Conservation (phyloP, 768 basidiomycete genomes). For the Termitomyces sp. region DNA sequence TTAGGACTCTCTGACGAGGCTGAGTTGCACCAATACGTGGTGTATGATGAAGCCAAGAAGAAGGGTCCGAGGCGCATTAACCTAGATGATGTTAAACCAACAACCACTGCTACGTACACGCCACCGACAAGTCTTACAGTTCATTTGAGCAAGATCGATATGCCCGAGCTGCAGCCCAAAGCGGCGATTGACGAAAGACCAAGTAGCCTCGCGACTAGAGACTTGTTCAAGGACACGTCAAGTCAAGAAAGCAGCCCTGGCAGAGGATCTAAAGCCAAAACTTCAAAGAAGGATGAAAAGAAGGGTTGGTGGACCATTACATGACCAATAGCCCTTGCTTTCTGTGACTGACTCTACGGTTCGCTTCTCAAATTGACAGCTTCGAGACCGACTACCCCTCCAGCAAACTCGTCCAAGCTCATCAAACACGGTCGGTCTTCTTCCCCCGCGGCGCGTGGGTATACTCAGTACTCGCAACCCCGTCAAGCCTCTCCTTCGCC, state of each 20-base stretch:
- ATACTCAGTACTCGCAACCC: conserved; percentile 17
- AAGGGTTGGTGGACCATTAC: conserved; percentile 36
- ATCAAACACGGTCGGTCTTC: conserved; percentile 14
- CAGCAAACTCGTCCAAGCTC: conserved; percentile 13
- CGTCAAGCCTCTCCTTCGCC: conserved; percentile 36
- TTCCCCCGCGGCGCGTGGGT: conserved; percentile 10
- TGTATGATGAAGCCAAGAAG: conserved; percentile 54
- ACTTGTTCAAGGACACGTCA: not conserved
- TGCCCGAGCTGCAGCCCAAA: conserved; percentile 75
- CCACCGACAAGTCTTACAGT: conserved; percentile 67
- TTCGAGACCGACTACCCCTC: conserved; percentile 1
- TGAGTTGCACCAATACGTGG: conserved; percentile 72
- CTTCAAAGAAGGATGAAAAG: conserved; percentile 33
- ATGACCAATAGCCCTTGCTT: conserved; percentile 4
- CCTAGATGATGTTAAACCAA: conserved; percentile 49
- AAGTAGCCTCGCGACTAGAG: not conserved
- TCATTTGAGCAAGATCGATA: conserved; percentile 82
- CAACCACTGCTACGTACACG: conserved; percentile 41
- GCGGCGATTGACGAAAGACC: conserved; percentile 20
- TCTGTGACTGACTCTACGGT: conserved; percentile 4
- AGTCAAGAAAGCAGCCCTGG: conserved; percentile 4
- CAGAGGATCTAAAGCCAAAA: conserved; percentile 13
- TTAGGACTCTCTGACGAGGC: conserved; percentile 45
- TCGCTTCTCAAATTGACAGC: conserved; percentile 3
- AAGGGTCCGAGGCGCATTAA: conserved; percentile 67